Percentiles rank a stretch among this genome's conserved stretches.
Conservation (phyloP, 129 eudicot genomes). For the Chrysanthemum makinoi region DNA sequence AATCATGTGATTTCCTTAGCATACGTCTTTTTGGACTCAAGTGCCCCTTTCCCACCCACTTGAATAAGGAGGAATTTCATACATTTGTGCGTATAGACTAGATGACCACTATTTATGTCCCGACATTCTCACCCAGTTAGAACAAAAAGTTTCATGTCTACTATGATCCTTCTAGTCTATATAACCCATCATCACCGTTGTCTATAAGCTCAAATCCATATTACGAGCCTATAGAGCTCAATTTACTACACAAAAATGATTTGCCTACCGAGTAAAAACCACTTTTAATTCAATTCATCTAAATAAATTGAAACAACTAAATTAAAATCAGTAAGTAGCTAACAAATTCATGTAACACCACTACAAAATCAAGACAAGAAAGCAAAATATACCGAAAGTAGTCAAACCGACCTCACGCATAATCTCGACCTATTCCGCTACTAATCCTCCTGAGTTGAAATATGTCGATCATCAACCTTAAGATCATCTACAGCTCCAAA, state of each 20-base stretch:
- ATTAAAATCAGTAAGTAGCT: background rate
- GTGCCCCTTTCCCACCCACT: too few species aligned
- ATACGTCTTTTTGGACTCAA: too few species aligned
- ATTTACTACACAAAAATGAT: too few species aligned
- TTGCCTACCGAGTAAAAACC: too few species aligned
- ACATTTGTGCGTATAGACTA: too few species aligned
- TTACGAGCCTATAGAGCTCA: background rate
- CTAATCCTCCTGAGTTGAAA: conserved; percentile 33
- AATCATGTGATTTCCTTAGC: too few species aligned
- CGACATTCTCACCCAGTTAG: too few species aligned
- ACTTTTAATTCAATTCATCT: background rate
- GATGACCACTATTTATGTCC: too few species aligned
- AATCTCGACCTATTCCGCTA: background rate
- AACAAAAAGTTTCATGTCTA: too few species aligned
- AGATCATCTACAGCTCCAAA: conserved; percentile 57
- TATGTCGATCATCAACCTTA: conserved; percentile 30
- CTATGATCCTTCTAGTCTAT: too few species aligned
- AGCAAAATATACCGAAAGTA: background rate
- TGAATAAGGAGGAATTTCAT: too few species aligned
- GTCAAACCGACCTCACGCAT: conserved; percentile 12
- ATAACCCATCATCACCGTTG: background rate
- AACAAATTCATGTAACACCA: background rate
- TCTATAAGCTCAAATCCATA: background rate
- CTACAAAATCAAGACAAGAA: background rate
- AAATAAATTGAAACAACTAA: background rate